Evolutionary conservation across 2,329 filamentous ascomycete genomes (phyloP), one percentile per base, ranked within the genome.

Genomic region (Nothomitra cinnamomea): DNA sequence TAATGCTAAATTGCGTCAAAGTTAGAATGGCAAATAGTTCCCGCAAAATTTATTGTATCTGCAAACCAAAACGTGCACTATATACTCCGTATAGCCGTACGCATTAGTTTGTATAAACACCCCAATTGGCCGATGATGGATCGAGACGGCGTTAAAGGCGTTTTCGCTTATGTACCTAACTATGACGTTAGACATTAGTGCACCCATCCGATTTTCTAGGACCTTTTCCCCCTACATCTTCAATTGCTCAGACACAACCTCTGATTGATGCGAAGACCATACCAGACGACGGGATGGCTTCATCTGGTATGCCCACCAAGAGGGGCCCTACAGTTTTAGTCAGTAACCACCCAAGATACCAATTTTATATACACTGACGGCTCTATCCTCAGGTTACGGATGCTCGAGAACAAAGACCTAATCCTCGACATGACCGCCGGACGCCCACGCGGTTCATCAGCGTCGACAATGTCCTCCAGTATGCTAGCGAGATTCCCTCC

Each of bases 391-490:
- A 78, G 74, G 77, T 80, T 59, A 79, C 76, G 45, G 77, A 80
- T 59, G 66, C 77, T 53, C 71, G 77, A 55, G 75, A 79, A 62
- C 67, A 69, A 43, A 67, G 63, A 54, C 61, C 59, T 54, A 58
- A 41, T 41, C 4, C 15, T 5, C 38, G 38, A 41, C 53, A 53
- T 19, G 49, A 36, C n/a, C 22, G 53, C 19, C 54, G 53, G 17
- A 28, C 12, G 15, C 48, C 53, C 17, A 55, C 80, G 72, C 85
- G 79, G 61, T 85, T 85, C 66, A 87, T 96, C 64, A 80, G 76
- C 15, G 90, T 98, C 66, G 92, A 98, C 70, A 94, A 90, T 65
- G 85, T 96, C 59, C 80, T 98, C 3, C 88, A 94, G 66, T 87
- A 94, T 70, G 84, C 88, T 56, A 92, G 87, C 51, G 89, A 95